Conservation (phyloP, 202 grass and related monocot species). For the Schoenoplectus tabernaemontani region DNA sequence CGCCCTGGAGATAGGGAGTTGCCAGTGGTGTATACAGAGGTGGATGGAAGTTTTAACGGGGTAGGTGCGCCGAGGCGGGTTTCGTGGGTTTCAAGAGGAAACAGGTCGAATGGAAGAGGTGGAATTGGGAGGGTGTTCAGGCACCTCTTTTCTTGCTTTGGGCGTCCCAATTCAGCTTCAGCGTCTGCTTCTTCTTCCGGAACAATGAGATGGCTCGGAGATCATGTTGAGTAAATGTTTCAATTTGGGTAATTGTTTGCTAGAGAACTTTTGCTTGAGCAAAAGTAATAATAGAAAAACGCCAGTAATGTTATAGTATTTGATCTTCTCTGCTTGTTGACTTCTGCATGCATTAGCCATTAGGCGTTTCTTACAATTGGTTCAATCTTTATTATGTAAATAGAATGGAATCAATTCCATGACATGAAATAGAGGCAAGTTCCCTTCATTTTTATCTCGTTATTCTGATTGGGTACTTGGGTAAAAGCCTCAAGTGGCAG, state of each 20-base stretch:
- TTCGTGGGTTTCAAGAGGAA: slow-evolving; percentile 63
- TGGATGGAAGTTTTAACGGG: slow-evolving; percentile 76
- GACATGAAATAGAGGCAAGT: slow-evolving; percentile 2
- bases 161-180: slow-evolving; percentile 10
- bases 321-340: neutral
- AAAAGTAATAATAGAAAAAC: slow-evolving; percentile 2
- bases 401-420: slow-evolving; percentile 14
- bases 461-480: neutral
- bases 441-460: neutral
- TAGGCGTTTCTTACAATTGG: slow-evolving; percentile 15
- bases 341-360: neutral
- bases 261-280: neutral
- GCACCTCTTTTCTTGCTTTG: slow-evolving; percentile 65
- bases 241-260: neutral
- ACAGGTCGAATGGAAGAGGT: slow-evolving; percentile 34
- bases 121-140: slow-evolving; percentile 60
- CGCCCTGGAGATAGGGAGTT: slow-evolving; percentile 48
- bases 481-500: neutral
- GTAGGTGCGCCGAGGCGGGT: slow-evolving; percentile 59
- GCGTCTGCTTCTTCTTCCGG: neutral
- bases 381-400: slow-evolving; percentile 20
- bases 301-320: slow-evolving; percentile 6
- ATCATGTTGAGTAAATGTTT: neutral
- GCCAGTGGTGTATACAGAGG: slow-evolving; percentile 81
- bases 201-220: neutral